Percentiles rank a stretch among this genome's conserved stretches.
phyloP scores from a whole-genome alignment of 495 filamentous ascomycete species.

The Neurospora africana region DNA sequence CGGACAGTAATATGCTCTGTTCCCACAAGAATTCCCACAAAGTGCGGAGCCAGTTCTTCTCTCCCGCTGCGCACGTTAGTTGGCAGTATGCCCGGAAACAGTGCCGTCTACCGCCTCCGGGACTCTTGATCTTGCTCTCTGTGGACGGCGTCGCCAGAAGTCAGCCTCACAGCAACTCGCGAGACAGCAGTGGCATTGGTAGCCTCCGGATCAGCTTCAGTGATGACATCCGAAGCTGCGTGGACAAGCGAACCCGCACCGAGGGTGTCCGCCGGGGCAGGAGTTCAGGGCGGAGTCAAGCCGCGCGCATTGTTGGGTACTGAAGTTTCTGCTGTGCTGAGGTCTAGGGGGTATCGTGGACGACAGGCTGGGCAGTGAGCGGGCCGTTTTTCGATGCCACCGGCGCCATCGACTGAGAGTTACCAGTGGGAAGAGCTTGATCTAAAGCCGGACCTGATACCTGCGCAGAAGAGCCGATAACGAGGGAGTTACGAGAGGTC shows the following conservation, averaged over 20 bases:
- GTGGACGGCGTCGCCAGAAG: neutral
- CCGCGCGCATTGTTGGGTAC: neutral
- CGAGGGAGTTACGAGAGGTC: neutral
- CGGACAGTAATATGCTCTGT: too few species aligned
- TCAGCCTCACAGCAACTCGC: neutral
- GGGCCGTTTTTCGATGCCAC: too few species aligned
- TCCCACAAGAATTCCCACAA: too few species aligned
- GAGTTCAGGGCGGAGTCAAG: neutral
- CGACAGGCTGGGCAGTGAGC: too few species aligned
- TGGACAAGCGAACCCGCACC: neutral
- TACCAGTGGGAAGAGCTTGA: neutral
- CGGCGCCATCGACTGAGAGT: neutral
- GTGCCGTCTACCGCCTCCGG: fast-evolving
- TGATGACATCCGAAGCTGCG: neutral
- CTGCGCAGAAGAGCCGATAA: neutral
- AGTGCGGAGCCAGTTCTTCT: too few species aligned
- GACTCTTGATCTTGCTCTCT: neutral
- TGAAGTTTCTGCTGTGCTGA: neutral
- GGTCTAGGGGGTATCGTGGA: neutral
- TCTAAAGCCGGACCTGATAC: too few species aligned
- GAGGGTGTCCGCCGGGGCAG: neutral
- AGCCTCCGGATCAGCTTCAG: too few species aligned
- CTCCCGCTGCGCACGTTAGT: too few species aligned
- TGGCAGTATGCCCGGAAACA: too few species aligned
- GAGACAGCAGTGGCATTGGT: neutral